phyloP scores from a whole-genome alignment of 2,329 filamentous ascomycete species.

The Fusarium citri region DNA sequence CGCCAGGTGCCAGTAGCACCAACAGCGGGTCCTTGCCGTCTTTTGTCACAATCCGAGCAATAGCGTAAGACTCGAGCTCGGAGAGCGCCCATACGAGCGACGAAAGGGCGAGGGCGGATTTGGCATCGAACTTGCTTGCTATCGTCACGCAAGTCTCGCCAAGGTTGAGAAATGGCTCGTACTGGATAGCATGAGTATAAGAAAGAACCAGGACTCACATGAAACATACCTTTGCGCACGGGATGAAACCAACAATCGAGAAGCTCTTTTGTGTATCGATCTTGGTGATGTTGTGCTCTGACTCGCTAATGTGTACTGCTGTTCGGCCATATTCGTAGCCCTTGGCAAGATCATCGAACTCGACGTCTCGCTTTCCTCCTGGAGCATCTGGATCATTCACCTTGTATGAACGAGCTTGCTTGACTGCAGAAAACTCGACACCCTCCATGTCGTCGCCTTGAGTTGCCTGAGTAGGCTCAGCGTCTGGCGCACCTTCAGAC shows the following conservation, averaged over 20 bases:
- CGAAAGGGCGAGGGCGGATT: slow-evolving; percentile 85
- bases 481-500: slow-evolving; percentile 58
- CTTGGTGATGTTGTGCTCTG: slow-evolving; percentile 89
- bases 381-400: slow-evolving; percentile 79
- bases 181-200: slow-evolving; percentile 59
- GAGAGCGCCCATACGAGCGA: slow-evolving; percentile 89
- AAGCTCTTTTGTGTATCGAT: slow-evolving; percentile 81
- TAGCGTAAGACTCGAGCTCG: slow-evolving; percentile 85
- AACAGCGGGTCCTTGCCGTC: slow-evolving; percentile 82
- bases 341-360: slow-evolving; percentile 86
- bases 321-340: slow-evolving; percentile 95
- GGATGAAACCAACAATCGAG: slow-evolving; percentile 88
- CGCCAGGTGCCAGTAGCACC: slow-evolving; percentile 81
- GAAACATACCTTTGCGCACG: slow-evolving; percentile 70
- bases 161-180: slow-evolving; percentile 86
- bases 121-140: slow-evolving; percentile 81
- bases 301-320: slow-evolving; percentile 87
- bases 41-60: slow-evolving; percentile 87
- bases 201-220: neutral
- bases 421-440: slow-evolving; percentile 75
- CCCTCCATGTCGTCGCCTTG: slow-evolving; percentile 62
- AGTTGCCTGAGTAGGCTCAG: slow-evolving; percentile 65
- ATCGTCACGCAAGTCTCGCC: slow-evolving; percentile 83
- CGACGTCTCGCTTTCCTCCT: slow-evolving; percentile 84
- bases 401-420: slow-evolving; percentile 81